These are phyloP conservation scores for Nigrospora oryzae DNA, from an alignment of 2,329 filamentous ascomycete species.

Conservation along the genomic window DNA sequence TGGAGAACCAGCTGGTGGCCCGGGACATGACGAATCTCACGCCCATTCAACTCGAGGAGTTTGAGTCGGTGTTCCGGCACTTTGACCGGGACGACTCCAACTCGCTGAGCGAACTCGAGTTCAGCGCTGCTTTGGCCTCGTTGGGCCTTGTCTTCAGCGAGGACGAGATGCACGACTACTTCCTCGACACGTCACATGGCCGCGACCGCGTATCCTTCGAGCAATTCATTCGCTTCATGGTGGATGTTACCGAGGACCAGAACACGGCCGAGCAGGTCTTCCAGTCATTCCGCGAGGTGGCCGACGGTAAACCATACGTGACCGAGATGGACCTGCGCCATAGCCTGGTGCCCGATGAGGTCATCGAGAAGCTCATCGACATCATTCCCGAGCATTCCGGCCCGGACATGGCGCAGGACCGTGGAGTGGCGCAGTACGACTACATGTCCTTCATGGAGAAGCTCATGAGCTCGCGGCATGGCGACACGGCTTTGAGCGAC, in stretches of 20 bases:
- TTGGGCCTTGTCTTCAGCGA: conserved; percentile 94
- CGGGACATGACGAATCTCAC: conserved; percentile 98
- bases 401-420: conserved; percentile 77
- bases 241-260: conserved; percentile 96
- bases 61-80: conserved; percentile 95
- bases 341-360: conserved; percentile 89
- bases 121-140: conserved; percentile 90
- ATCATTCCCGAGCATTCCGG: conserved; percentile 81
- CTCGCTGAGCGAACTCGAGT: conserved; percentile 85
- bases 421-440: conserved; percentile 81
- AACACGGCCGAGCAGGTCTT: conserved; percentile 98
- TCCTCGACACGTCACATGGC: conserved; percentile 75
- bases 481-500: conserved; percentile 17
- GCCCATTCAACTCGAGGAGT: conserved; percentile 95
- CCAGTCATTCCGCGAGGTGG: conserved; percentile 94
- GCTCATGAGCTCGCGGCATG: conserved; percentile 41
- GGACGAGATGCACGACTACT: conserved; percentile 96
- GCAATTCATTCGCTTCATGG: conserved; percentile 99
- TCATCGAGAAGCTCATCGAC: conserved; percentile 84
- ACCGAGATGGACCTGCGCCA: conserved; percentile 96
- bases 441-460: conserved; percentile 97
- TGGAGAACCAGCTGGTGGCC: conserved; percentile 97
- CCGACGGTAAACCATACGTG: conserved; percentile 97
- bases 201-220: conserved; percentile 85
- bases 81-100: conserved; percentile 94